phyloP scores from a whole-genome alignment of 129 eudicot genomes.

The Ambrosia trifida region DNA sequence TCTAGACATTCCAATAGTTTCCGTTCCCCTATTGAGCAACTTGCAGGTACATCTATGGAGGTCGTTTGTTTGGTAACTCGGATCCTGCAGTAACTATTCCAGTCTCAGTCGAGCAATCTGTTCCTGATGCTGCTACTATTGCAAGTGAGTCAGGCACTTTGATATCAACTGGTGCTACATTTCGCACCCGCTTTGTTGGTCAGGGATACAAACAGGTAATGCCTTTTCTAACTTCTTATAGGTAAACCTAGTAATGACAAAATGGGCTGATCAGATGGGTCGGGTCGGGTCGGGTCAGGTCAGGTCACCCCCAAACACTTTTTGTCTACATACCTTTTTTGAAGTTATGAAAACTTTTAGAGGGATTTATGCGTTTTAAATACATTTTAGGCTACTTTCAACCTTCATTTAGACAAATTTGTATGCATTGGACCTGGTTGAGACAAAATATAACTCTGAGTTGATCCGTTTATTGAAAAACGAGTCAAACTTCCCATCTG shows the following conservation, averaged over 20 bases:
- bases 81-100: constrained; percentile 31
- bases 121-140: constrained; percentile 37
- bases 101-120: constrained; percentile 42
- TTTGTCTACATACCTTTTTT: background rate
- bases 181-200: constrained; percentile 82
- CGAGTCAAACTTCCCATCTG: background rate
- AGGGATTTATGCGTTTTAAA: background rate
- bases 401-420: background rate
- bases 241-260: background rate
- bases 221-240: background rate
- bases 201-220: constrained; percentile 94
- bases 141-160: constrained; percentile 37
- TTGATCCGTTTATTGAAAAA: background rate
- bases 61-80: constrained; percentile 51
- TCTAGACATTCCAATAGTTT: background rate
- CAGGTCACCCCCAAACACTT: background rate
- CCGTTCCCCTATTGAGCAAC: background rate
- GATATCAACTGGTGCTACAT: constrained; percentile 45
- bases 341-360: background rate
- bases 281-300: background rate
- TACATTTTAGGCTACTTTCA: background rate
- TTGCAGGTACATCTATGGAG: constrained; percentile 79
- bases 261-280: background rate
- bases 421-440: background rate
- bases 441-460: background rate